Conservation (phyloP, 164 flowering plant genomes). For the Sedum album region DNA sequence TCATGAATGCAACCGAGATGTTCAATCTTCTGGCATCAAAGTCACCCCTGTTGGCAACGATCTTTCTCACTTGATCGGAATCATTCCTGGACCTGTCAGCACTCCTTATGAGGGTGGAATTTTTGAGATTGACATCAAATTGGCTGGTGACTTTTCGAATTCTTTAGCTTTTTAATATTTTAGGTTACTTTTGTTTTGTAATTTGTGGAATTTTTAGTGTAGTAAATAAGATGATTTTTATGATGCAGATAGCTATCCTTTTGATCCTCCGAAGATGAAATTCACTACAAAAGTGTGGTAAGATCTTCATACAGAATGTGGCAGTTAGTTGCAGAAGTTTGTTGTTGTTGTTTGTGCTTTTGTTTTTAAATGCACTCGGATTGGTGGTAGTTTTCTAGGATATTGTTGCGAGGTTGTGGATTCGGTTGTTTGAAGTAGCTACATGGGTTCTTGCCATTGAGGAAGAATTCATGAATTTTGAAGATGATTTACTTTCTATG, state of each 20-base stretch:
- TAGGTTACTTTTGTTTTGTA: not conserved
- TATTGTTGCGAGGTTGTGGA: not conserved
- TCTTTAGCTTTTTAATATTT: not conserved
- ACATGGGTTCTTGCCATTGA: not conserved
- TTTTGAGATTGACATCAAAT: slow-evolving; percentile 68
- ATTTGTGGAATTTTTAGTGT: not conserved
- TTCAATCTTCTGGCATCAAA: slow-evolving; percentile 51
- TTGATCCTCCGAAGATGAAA: slow-evolving; percentile 93
- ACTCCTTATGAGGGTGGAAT: slow-evolving; percentile 94
- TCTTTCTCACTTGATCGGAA: slow-evolving; percentile 66
- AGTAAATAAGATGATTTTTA: no score
- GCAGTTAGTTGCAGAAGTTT: not conserved
- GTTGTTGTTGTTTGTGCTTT: no score
- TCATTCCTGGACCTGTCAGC: slow-evolving; percentile 70
- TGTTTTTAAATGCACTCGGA: no score
- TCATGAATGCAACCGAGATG: slow-evolving; percentile 65
- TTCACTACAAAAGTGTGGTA: slow-evolving; percentile 96
- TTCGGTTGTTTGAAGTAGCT: not conserved
- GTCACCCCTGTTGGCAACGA: slow-evolving; percentile 48
- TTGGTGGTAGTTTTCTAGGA: not conserved
- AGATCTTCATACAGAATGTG: not conserved
- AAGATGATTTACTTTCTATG: not conserved
- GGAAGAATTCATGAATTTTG: not conserved
- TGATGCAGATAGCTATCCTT: slow-evolving; percentile 87
- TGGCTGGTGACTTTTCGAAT: slow-evolving; percentile 47